Base-by-base conservation (phyloP, 179 eudicot species). In the Heliamphora ciliata region DNA sequence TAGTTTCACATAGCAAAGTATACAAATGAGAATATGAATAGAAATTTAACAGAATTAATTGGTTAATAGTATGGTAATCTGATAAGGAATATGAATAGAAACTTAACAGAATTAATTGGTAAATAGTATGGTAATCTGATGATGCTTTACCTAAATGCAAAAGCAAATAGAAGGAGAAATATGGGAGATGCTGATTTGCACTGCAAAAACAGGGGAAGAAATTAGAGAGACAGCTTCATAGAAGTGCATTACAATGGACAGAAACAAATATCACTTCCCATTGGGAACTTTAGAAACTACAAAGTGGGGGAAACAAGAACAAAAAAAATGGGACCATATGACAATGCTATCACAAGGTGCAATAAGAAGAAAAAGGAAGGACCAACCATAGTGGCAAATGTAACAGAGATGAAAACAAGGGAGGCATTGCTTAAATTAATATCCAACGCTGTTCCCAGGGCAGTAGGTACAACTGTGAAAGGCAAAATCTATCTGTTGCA, bases 361-460 rank as follows among this genome's bases (percentile, higher is more conserved):
- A 21, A 59, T 21, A 76, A 72, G 40, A 40, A 74, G 73, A 70
- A 61, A 60, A 82, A 81, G 80, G 82, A 77, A 81, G 15, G 65
- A 90, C 94, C 61, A 87, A 96, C 98, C 99, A 96, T 96, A 48
- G 99, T 96, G 82, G 99, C 99, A 88, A 96, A 96, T 64, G 98
- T 96, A 81, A 96, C 98, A 74, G 99, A 90, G 88, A 96, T 92
- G 90, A 96, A 96, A 87, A 96, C 99, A 85, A 96, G 98, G 74
- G 99, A 96, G 58, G 89, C 97, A 85, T 96, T 96, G 97, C 99
- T 96, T 88, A 96, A 85, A 84, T 96, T 94, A 79, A 96, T 85
- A 86, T 96, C 99, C 91, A 92, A 84, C 77, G 99, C 96, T 17
- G 98, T 96, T 82, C 97, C 90, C 52, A 96, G 88, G 87, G 94